Percentiles rank a stretch among this genome's conserved stretches.
phyloP scores from a whole-genome alignment of 2,329 filamentous ascomycete genomes.

The Venturia pyrina region DNA sequence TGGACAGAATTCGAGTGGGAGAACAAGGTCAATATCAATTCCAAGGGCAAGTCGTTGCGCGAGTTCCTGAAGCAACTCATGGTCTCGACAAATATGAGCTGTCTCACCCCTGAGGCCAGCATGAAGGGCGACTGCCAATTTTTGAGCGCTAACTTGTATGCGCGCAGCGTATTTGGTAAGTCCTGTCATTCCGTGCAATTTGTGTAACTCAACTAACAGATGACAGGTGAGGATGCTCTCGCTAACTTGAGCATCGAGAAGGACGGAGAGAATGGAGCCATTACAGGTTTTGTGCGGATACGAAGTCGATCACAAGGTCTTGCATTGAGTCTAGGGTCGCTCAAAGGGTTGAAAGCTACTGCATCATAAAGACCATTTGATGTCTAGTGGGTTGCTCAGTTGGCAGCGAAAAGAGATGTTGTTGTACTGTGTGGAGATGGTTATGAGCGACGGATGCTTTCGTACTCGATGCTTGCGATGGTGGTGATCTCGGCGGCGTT shows the following conservation, averaged over 20 bases:
- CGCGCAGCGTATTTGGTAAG: slow-evolving; percentile 95
- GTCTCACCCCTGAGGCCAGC: slow-evolving; percentile 89
- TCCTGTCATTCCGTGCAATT: slow-evolving; percentile 19
- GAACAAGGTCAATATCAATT: slow-evolving; percentile 99
- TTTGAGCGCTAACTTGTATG: slow-evolving; percentile 92
- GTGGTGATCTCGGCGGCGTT: not conserved
- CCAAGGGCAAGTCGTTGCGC: slow-evolving; percentile 81
- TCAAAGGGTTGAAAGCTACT: slow-evolving; percentile 70
- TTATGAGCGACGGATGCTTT: not conserved
- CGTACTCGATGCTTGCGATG: not conserved
- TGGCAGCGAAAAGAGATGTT: not conserved
- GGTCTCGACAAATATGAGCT: slow-evolving; percentile 98
- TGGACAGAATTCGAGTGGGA: slow-evolving; percentile 99
- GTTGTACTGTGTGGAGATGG: too few relatives aligned
- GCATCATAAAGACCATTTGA: not conserved
- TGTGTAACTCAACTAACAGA: slow-evolving; percentile 18
- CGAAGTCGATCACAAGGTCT: slow-evolving; percentile 92
- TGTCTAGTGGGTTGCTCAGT: not conserved
- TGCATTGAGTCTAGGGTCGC: slow-evolving; percentile 81
- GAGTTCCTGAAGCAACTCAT: slow-evolving; percentile 92
- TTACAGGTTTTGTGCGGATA: slow-evolving; percentile 96
- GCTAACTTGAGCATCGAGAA: slow-evolving; percentile 98
- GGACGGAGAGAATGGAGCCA: slow-evolving; percentile 87
- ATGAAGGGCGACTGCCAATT: slow-evolving; percentile 98
- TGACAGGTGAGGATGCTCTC: slow-evolving; percentile 85